Conservation (phyloP, 306 rosid genomes). For the Casuarina glauca region DNA sequence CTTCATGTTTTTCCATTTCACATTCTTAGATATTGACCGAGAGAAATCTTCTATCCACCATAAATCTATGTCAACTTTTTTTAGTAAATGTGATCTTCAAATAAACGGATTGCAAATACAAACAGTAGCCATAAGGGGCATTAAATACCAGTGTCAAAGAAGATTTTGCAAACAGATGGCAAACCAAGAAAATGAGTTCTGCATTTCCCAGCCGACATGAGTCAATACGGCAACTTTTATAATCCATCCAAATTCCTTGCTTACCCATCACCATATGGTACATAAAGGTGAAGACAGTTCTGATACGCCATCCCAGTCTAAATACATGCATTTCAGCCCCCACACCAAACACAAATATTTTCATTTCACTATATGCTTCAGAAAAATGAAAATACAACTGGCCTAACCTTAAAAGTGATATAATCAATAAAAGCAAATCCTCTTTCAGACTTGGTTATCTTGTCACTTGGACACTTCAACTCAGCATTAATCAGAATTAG, state of each 20-base stretch:
- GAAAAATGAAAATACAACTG: slow-evolving; percentile 38
- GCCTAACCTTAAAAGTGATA: slow-evolving; percentile 41
- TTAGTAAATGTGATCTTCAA: too few species aligned
- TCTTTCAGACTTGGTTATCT: slow-evolving; percentile 43
- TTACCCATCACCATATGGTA: not conserved
- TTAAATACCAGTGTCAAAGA: too few species aligned
- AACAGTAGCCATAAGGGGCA: too few species aligned
- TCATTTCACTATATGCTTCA: slow-evolving; percentile 35
- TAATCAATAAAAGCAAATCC: slow-evolving; percentile 34
- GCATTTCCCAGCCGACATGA: not conserved
- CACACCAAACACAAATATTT: slow-evolving; percentile 33
- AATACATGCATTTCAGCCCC: slow-evolving; percentile 22
- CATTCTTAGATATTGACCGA: too few species aligned
- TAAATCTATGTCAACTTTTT: too few species aligned
- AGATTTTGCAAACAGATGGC: not conserved
- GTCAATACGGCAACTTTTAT: not conserved
- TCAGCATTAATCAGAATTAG: slow-evolving; percentile 48
- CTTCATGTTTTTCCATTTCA: too few species aligned
- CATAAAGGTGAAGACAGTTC: slow-evolving; percentile 1
- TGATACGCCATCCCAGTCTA: slow-evolving; percentile 21
- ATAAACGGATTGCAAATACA: too few species aligned
- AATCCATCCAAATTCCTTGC: not conserved
- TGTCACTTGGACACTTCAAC: slow-evolving; percentile 42
- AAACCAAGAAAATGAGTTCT: not conserved
- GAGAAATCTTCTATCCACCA: too few species aligned